These are phyloP conservation scores for Tuber borchii DNA, from an alignment of 495 filamentous ascomycete genomes.

Conservation along the genomic window DNA sequence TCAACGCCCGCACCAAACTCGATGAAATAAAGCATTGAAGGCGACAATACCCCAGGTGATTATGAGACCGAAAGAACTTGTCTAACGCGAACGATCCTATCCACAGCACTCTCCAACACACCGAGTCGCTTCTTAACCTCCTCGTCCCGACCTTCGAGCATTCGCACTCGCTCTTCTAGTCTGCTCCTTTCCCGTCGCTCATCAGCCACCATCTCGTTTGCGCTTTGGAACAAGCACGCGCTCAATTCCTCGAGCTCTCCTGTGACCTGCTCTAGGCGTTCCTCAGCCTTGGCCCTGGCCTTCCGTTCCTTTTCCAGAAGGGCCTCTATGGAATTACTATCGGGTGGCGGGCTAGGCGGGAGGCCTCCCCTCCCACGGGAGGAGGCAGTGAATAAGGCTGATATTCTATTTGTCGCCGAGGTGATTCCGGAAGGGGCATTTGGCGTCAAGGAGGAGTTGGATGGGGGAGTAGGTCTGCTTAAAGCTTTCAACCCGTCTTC, in stretches of 20 bases:
- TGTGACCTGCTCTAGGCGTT: constrained; percentile 60
- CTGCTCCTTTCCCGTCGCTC: constrained; percentile 73
- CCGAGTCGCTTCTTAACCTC: constrained; percentile 69
- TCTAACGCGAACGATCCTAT: constrained; percentile 66
- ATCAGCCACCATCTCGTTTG: constrained; percentile 93
- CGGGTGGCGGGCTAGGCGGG: constrained; percentile 42
- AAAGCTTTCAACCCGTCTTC: constrained; percentile 78
- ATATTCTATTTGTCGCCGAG: constrained; percentile 52
- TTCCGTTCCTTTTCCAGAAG: constrained; percentile 60
- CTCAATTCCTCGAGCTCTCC: constrained; percentile 85
- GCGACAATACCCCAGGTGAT: background rate
- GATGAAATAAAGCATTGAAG: background rate
- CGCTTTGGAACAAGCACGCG: constrained; percentile 79
- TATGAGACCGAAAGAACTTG: constrained; percentile 47
- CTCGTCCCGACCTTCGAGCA: constrained; percentile 62
- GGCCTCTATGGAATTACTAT: constrained; percentile 52
- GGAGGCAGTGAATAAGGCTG: constrained; percentile 55
- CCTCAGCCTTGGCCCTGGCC: constrained; percentile 68
- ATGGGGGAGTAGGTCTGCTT: constrained; percentile 36
- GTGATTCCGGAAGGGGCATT: constrained; percentile 41
- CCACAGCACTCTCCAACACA: constrained; percentile 68
- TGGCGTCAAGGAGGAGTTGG: constrained; percentile 37
- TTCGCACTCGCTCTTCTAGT: constrained; percentile 66
- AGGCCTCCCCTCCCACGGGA: constrained; percentile 34
- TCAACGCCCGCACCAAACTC: background rate